A percentile compares a stretch with the other conserved stretches of the same genome.
phyloP scores from a whole-genome alignment of 78 protist species.

The Dictyostelium purpureum region DNA sequence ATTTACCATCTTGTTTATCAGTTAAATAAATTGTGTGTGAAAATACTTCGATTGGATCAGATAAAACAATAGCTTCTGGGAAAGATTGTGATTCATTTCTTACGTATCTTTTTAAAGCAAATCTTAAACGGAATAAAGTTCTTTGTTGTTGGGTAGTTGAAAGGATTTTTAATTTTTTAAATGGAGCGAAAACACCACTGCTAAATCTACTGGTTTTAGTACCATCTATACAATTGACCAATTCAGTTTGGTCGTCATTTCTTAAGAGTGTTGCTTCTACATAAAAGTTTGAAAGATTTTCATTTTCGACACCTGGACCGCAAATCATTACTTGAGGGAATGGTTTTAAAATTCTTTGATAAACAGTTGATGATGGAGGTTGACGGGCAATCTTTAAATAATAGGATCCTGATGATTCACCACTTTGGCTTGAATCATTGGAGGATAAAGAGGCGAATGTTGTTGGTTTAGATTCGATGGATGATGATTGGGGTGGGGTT shows the following conservation, averaged over 20 bases:
- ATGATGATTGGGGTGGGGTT: background rate
- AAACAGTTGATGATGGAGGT: constrained; percentile 85
- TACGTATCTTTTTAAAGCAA: constrained; percentile 78
- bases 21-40: constrained; percentile 83
- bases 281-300: constrained; percentile 65
- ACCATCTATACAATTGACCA: constrained; percentile 74
- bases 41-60: constrained; percentile 87
- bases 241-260: constrained; percentile 65
- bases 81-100: constrained; percentile 70
- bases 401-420: background rate
- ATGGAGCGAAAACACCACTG: constrained; percentile 79
- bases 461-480: background rate
- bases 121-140: constrained; percentile 80
- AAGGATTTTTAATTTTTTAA: constrained; percentile 80
- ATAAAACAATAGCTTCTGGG: constrained; percentile 67
- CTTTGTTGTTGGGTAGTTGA: constrained; percentile 83
- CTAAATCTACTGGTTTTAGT: constrained; percentile 60
- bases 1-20: constrained; percentile 75
- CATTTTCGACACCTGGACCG: constrained; percentile 59
- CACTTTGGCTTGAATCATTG: background rate
- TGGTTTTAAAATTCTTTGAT: constrained; percentile 86
- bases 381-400: constrained; percentile 82
- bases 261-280: constrained; percentile 82
- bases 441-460: background rate
- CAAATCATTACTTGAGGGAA: constrained; percentile 85